phyloP scores from a whole-genome alignment of 345 rosid genomes.

The Lepidium africanum region DNA sequence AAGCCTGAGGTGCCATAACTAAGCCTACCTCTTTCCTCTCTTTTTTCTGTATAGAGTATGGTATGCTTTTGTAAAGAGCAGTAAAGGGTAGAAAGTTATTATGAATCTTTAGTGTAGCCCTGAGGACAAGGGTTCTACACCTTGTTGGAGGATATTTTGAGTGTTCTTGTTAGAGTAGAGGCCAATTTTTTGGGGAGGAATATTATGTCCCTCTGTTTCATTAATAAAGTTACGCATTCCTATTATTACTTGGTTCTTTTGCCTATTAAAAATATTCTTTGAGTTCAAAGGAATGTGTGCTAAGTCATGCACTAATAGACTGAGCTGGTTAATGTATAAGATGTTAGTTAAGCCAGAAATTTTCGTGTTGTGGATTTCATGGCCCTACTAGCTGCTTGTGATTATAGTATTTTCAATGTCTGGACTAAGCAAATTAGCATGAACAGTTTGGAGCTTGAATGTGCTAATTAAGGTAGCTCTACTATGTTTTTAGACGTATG shows the following conservation, averaged over 20 bases:
- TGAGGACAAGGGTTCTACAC: neutral
- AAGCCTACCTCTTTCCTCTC: neutral
- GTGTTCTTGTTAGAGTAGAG: neutral
- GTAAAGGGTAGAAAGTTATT: neutral
- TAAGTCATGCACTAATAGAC: neutral
- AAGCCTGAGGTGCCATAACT: slow-evolving; percentile 8
- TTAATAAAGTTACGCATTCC: too few relatives aligned
- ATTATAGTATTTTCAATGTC: neutral
- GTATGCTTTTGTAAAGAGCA: neutral
- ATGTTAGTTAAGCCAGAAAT: neutral
- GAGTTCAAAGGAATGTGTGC: neutral
- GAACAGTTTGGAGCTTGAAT: neutral
- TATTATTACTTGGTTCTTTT: neutral
- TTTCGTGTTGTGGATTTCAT: neutral
- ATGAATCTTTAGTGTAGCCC: neutral
- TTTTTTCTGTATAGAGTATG: neutral
- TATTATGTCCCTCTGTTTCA: neutral
- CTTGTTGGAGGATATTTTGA: neutral
- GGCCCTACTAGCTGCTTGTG: neutral
- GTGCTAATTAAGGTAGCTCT: neutral
- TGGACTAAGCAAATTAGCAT: neutral
- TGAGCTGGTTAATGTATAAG: neutral
- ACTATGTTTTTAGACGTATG: neutral
- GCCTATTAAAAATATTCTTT: neutral
- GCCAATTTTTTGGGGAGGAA: neutral